Conservation (phyloP, 768 basidiomycete genomes). For the Tricholoma bakamatsutake region DNA sequence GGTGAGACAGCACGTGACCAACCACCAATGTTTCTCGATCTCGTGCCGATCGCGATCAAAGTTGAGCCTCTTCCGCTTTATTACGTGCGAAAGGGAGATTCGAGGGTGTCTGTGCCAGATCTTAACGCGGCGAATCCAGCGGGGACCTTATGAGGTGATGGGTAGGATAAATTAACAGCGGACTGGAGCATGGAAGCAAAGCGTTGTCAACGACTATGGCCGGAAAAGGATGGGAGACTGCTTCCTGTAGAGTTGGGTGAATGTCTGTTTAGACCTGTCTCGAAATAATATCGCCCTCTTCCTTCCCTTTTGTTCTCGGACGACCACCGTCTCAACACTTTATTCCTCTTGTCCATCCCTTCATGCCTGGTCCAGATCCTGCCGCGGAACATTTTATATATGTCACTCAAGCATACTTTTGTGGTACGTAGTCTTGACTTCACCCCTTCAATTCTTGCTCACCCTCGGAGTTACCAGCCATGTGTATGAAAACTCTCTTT, state of each 20-base stretch:
- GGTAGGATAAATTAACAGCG: conserved; percentile 7
- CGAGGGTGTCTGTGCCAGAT: not conserved
- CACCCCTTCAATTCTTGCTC: conserved; percentile 19
- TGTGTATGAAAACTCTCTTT: conserved; percentile 46
- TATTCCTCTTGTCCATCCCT: conserved; percentile 7
- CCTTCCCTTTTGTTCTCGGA: conserved; percentile 33
- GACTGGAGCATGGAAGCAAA: conserved; percentile 9
- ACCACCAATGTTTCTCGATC: conserved; percentile 3
- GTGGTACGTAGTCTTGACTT: conserved; percentile 51
- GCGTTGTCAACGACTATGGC: conserved; percentile 14
- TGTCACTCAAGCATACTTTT: conserved; percentile 80
- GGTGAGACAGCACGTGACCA: conserved; percentile 6
- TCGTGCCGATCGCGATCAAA: conserved; percentile 12
- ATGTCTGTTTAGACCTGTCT: conserved; percentile 25
- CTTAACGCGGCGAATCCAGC: conserved; percentile 1
- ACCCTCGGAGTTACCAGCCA: conserved; percentile 43
- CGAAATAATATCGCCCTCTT: conserved; percentile 16
- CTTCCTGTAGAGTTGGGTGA: conserved; percentile 43
- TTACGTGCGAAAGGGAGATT: conserved; percentile 1
- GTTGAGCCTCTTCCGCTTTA: not conserved
- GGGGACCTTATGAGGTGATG: conserved; percentile 9
- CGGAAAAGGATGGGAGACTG: conserved; percentile 24
- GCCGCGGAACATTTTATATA: conserved; percentile 72
- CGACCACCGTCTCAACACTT: conserved; percentile 25
- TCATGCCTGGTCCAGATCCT: conserved; percentile 26